Base-by-base conservation (phyloP, 164 flowering plant species). In the Macadamia tetraphylla region DNA sequence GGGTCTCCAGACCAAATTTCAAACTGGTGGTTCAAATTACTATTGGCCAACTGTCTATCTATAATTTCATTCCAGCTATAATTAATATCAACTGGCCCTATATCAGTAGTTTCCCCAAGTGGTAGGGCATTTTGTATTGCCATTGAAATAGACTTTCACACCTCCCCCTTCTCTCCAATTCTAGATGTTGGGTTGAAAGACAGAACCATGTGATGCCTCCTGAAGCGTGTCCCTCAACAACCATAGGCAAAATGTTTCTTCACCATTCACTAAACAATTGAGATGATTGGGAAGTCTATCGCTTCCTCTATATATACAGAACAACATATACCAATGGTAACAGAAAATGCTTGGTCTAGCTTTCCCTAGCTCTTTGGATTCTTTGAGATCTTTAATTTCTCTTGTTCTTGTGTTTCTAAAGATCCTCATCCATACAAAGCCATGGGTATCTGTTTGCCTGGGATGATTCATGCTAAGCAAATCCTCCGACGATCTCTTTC, bases 361-460 rank as follows among this genome's bases (percentile, higher is more conserved):
- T 42, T 23, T 57, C 23, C 35, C 29, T 58, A 1, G 18, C 10
- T 49, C 35, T 1, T 40, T 4, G 14, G 3, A 6, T 65, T 30
- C 12, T 6, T 3, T 23, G 46, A 53, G 14, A 40, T 43, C 62
- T 58, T 29, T 30, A 10, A 57, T 9, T 67, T 58, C 12, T 17
- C 43, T 29, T 46, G 60, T 58, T 12, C 62, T 42, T 42, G 49
- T 35, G 4, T 6, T 55, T 58, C 51, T 55, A 32, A 1, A 9
- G 29, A 46, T n/a, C 40, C 40, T 35, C 40, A 35, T 35, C 23
- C 35, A 23, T 23, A 23, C 23, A 23, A 23, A 23, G 23, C 23
- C 23, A 77, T 70, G 80, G 80, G 64, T 18, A 63, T 77, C 55
- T 63, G 48, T 52, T 56, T 64, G 63, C 67, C 55, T 17, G 67